phyloP scores from a whole-genome alignment of 1,139 yeast genomes.

The Pichia sp. region DNA sequence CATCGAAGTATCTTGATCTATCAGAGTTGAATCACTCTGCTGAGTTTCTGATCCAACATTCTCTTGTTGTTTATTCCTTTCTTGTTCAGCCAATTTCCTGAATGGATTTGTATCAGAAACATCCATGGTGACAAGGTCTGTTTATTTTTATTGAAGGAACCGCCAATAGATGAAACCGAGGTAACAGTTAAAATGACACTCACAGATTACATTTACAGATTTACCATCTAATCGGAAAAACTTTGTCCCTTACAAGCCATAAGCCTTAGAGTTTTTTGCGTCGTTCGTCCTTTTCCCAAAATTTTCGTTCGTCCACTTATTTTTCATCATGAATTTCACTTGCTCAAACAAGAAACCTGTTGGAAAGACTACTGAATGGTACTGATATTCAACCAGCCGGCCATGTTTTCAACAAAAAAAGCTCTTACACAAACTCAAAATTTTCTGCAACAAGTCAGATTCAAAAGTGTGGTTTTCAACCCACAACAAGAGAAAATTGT shows the following conservation, averaged over 20 bases:
- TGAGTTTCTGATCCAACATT: neutral
- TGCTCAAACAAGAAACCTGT: neutral
- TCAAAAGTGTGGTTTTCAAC: slow-evolving; percentile 34
- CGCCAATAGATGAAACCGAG: no score
- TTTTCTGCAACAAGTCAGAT: slow-evolving; percentile 22
- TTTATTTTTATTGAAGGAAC: neutral
- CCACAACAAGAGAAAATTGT: slow-evolving; percentile 35
- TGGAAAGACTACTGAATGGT: neutral
- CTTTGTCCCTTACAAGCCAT: neutral
- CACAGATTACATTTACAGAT: no score
- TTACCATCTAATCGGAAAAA: no score
- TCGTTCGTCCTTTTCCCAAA: neutral
- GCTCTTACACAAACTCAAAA: neutral
- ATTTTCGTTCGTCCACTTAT: neutral
- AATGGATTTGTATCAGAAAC: slow-evolving; percentile 6
- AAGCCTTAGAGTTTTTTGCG: neutral
- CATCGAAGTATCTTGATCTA: neutral
- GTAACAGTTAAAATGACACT: no score
- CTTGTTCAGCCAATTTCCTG: slow-evolving; percentile 3
- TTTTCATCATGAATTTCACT: neutral
- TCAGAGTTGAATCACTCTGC: neutral
- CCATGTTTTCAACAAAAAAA: slow-evolving; percentile 8
- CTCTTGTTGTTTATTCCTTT: neutral
- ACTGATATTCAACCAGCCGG: neutral
- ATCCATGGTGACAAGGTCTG: neutral